Evolutionary conservation across 2,329 filamentous ascomycete species (phyloP), one percentile per base, ranked within the genome.

Genomic region (Calonectria hongkongensis): DNA sequence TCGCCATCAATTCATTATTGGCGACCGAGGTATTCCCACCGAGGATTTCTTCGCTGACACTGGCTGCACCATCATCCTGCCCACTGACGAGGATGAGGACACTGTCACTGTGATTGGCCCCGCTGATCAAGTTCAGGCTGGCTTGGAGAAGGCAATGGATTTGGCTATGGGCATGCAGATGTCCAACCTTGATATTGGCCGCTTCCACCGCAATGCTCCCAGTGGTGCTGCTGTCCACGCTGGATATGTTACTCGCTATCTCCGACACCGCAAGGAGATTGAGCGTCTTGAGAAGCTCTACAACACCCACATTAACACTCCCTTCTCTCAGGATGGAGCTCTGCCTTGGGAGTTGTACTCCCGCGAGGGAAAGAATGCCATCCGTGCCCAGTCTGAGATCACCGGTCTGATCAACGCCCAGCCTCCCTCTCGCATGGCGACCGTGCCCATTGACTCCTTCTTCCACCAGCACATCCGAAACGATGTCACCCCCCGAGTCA

Each of bases 1-100:
- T 62, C 92, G 95, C 65, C 97, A 98, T 83, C 96, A 98, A 83
- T 98, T 98, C 87, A 97, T 99, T 81, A 92, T 98, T 75, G 96
- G 96, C 65, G 92, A 96, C 74, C 91, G 93, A 74, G 95, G 94
- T 73, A 90, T 94, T 74, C 92, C 94, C 21, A 88, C 95, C 41
- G 92, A 98, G 71, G 92, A 98, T 56, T 98, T 99, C 87, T 92
- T 98, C 76, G 90, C 92, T 56, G 92, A 98, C 80, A 98, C 97
- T 71, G 96, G 96, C 74, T 99, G 97, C 84, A 91, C 94, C 51
- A 93, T 98, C 72, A 90, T 98, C 70, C 85, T 98, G 56, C 96
- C 95, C 9, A 89, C 89, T 30, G 91, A 93, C 28, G 92, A 94
- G 66, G 94, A 97, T 70, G 94, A 95, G 58, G 95, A 98, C 79